Evolutionary conservation across 352 stramenopile genomes (phyloP).

Genomic region (Globisporangium canariense): DNA sequence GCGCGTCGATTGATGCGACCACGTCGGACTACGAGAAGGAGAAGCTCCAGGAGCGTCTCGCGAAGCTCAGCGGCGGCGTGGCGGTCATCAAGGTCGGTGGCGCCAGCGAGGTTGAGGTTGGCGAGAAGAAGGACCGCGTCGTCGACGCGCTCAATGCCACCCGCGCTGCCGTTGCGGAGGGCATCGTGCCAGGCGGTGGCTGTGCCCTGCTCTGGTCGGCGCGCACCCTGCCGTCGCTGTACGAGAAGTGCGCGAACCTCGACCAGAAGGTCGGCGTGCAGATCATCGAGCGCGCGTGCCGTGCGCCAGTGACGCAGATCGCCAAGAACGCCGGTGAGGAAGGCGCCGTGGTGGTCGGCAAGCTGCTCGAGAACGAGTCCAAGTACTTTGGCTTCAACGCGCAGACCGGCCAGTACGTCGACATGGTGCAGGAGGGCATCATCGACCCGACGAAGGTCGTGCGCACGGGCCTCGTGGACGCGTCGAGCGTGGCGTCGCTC

Average conservation of each 20-base stretch:
- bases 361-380: conserved; percentile 96
- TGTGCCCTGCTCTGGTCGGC: conserved; percentile 97
- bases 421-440: conserved; percentile 99
- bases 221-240: conserved; percentile 88
- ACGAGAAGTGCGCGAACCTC: conserved; percentile 91
- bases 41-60: conserved; percentile 99
- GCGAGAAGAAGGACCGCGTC: conserved; percentile 99
- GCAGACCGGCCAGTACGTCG: conserved; percentile 94
- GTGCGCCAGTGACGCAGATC: conserved; percentile 95
- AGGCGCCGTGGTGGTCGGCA: conserved; percentile 97
- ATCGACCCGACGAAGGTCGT: conserved; percentile 99
- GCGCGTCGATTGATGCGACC: conserved; percentile 93
- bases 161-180: conserved; percentile 97
- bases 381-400: conserved; percentile 97
- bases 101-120: conserved; percentile 98
- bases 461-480: conserved; percentile 97
- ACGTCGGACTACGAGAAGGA: conserved; percentile 99
- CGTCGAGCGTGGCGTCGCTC: conserved; percentile 97
- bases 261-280: conserved; percentile 98
- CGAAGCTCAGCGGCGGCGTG: conserved; percentile 98
- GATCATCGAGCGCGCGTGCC: conserved; percentile 95
- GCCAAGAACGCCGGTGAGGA: conserved; percentile 98
- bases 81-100: conserved; percentile 99
- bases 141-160: conserved; percentile 99
- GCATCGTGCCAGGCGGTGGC: conserved; percentile 98